These are phyloP conservation scores for Stenocarpella maydis DNA, from an alignment of 2,329 filamentous ascomycete species.

Conservation along the genomic window DNA sequence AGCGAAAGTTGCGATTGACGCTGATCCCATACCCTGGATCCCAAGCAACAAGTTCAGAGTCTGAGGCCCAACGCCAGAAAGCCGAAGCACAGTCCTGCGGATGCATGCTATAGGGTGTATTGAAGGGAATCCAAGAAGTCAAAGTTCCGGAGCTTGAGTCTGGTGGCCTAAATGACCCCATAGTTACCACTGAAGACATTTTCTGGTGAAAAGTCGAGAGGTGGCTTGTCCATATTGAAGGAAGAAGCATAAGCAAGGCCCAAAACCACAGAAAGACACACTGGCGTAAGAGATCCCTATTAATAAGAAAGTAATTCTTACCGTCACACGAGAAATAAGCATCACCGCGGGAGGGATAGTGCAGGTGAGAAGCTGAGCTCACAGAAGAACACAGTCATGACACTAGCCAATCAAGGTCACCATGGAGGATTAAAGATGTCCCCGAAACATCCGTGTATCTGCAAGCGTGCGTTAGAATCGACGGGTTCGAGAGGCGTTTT, in stretches of 20 bases:
- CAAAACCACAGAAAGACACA: neutral
- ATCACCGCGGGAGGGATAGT: neutral
- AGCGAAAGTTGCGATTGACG: slow-evolving; percentile 2
- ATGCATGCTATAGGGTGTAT: neutral
- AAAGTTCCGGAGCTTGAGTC: slow-evolving; percentile 8
- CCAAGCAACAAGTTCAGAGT: neutral
- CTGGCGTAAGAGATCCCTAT: neutral
- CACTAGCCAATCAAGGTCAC: neutral
- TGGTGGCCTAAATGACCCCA: neutral
- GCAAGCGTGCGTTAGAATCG: neutral
- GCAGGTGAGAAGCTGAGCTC: neutral
- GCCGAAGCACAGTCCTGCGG: neutral
- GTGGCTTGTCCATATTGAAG: neutral
- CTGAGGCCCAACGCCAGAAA: neutral
- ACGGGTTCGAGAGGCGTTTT: neutral
- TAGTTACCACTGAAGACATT: neutral
- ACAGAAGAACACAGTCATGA: neutral
- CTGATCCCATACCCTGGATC: slow-evolving; percentile 1
- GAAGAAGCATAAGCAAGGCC: neutral
- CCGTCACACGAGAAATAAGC: slow-evolving; percentile 1
- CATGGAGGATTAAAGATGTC: neutral
- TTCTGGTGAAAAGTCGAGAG: neutral
- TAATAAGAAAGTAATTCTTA: slow-evolving; percentile 6
- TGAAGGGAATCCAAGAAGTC: neutral
- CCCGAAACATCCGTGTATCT: neutral